phyloP scores from a whole-genome alignment of 495 filamentous ascomycete genomes.

The Tuber aestivum region DNA sequence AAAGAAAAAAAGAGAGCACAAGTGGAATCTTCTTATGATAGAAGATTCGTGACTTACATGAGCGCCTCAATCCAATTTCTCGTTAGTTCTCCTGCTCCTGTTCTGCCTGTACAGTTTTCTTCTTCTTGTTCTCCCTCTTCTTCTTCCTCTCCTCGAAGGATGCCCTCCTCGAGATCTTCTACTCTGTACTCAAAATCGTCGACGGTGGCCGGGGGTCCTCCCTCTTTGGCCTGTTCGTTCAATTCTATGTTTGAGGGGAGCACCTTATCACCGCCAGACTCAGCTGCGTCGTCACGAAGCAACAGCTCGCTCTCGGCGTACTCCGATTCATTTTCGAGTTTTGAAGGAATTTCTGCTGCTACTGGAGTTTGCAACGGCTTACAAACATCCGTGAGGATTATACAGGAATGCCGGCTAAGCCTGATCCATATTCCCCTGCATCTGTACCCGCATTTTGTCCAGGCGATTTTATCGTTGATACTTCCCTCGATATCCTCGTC shows the following conservation, averaged over 20 bases:
- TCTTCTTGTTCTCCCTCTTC: constrained; percentile 21
- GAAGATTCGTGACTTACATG: constrained; percentile 41
- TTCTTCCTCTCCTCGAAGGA: constrained; percentile 17
- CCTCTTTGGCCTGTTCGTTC: not conserved
- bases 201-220: not conserved
- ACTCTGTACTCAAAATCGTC: not conserved
- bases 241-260: constrained; percentile 30
- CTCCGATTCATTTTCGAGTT: constrained; percentile 6
- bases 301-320: constrained; percentile 34
- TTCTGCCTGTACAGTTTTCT: constrained; percentile 18
- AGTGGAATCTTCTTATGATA: not conserved
- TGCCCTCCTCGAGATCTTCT: not conserved
- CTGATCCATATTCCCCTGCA: constrained; percentile 86
- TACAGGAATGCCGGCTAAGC: constrained; percentile 76
- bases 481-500: constrained; percentile 50
- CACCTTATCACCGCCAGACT: constrained; percentile 30
- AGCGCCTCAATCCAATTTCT: constrained; percentile 44
- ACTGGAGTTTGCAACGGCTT: constrained; percentile 40
- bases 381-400: constrained; percentile 42
- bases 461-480: constrained; percentile 77
- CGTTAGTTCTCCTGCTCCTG: constrained; percentile 41
- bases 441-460: constrained; percentile 73
- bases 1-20: constrained; percentile 3
- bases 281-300: constrained; percentile 29
- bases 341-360: constrained; percentile 18